Conservation (phyloP, 2,329 filamentous ascomycete genomes). For the Amauroascus verrucosus region DNA sequence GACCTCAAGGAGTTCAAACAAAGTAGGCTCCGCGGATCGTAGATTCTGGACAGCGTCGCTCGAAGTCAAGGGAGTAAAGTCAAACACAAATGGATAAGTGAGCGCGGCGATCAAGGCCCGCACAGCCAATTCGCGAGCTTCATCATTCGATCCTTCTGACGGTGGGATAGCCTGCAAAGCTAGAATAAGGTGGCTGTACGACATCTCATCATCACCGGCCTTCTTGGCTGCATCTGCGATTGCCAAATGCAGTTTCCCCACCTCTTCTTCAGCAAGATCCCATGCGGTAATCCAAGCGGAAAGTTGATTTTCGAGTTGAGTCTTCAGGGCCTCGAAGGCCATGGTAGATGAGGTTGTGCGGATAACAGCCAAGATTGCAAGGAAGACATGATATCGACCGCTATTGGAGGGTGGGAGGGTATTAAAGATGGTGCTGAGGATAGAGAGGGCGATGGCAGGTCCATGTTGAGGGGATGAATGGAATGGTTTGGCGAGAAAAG, state of each 20-base stretch:
- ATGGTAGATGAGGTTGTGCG: constrained; percentile 56
- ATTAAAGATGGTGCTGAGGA: constrained; percentile 95
- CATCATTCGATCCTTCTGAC: constrained; percentile 44
- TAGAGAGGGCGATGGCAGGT: constrained; percentile 72
- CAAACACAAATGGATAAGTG: constrained; percentile 55
- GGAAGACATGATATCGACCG: constrained; percentile 79
- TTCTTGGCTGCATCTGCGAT: constrained; percentile 72
- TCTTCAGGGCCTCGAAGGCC: constrained; percentile 73
- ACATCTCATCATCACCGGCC: constrained; percentile 64
- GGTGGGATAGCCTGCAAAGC: constrained; percentile 67
- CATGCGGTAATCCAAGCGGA: constrained; percentile 73
- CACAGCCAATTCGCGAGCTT: constrained; percentile 50
- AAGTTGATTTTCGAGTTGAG: constrained; percentile 67
- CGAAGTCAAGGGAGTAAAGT: constrained; percentile 61
- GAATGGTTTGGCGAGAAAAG: constrained; percentile 78
- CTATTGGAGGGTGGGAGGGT: constrained; percentile 66
- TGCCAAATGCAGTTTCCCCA: constrained; percentile 73
- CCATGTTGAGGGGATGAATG: constrained; percentile 77
- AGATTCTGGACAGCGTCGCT: constrained; percentile 76
- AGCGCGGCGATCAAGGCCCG: constrained; percentile 59
- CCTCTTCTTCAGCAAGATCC: constrained; percentile 71
- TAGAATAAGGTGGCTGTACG: constrained; percentile 60
- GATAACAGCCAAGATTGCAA: constrained; percentile 77
- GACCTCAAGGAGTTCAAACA: constrained; percentile 88
- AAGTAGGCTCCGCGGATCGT: constrained; percentile 68